Evolutionary conservation across 305 asterid genomes (phyloP), one percentile per base, ranked within the genome.

Genomic region (Plantago coronopus): DNA sequence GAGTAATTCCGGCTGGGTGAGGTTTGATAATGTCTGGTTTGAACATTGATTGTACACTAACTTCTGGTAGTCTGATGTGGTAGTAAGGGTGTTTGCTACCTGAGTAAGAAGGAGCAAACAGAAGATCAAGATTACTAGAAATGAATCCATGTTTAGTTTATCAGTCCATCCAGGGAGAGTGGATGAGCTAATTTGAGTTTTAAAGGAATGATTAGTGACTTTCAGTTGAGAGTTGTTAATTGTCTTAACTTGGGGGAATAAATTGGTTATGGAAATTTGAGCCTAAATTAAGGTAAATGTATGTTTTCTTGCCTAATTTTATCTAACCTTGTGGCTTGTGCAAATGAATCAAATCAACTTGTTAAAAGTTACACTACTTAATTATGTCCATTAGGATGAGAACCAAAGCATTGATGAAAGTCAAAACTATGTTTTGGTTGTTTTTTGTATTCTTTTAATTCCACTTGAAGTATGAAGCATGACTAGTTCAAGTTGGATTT

Each of bases 41-140:
- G 78, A 47, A 34, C 94, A 87, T 16, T 73, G 74, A 17, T 64
- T 77, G 79, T 57, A 87, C 58, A 82, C 66, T 45, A 82, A 27
- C 22, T 69, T 68, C 17, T 84, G 74, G 15, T 76, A 64, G 17
- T 81, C 75, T 59, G 64, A 66, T 47, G 64, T 67, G 37, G 31
- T 20, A 5, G n/a, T 58, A 45, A 62, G 58, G 43, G 78, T 13
- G 57, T 48, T 22, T 25, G 13, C 31, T 22, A 13, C 17, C 31
- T 53, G 58, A 29, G 61, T 66, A 50, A 62, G 27, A 31, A 48
- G 63, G 48, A 63, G 61, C 60, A 74, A 63, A 21, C 61, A 70
- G 25, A 72, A 61, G 74, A 71, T 21, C 18, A 59, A 12, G 15
- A 43, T 51, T 25, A n/a, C n/a, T n/a, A 47, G 59, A 7, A 55